A percentile compares a stretch with the other conserved stretches of the same genome.
phyloP scores from a whole-genome alignment of 192 early-diverging fungal species.

The Diversispora epigaea region DNA sequence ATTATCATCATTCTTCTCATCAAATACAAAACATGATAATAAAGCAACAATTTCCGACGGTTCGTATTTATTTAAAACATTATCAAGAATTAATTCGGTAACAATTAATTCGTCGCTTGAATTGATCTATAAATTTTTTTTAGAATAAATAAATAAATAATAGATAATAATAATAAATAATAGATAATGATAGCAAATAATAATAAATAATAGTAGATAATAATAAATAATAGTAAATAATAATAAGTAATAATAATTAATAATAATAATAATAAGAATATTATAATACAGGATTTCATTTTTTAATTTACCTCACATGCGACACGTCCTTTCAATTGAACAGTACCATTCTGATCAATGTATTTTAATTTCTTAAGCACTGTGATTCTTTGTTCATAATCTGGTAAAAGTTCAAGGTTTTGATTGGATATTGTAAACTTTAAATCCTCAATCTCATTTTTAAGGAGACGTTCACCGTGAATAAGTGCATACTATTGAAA shows the following conservation, averaged over 20 bases:
- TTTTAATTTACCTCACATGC: slow-evolving; percentile 76
- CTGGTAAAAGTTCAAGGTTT: slow-evolving; percentile 90
- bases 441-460: slow-evolving; percentile 71
- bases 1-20: slow-evolving; percentile 77
- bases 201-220: too few relatives aligned
- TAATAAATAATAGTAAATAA: slow-evolving; percentile 8
- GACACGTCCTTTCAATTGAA: slow-evolving; percentile 93
- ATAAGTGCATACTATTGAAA: slow-evolving; percentile 51
- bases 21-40: slow-evolving; percentile 92
- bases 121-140: slow-evolving; percentile 65
- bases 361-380: slow-evolving; percentile 82
- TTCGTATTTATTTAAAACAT: slow-evolving; percentile 84
- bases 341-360: slow-evolving; percentile 80
- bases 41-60: slow-evolving; percentile 93
- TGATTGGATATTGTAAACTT: slow-evolving; percentile 81
- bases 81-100: slow-evolving; percentile 93
- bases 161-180: neutral
- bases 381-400: slow-evolving; percentile 84
- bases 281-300: neutral
- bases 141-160: neutral
- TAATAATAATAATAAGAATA: neutral
- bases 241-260: too few relatives aligned
- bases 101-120: slow-evolving; percentile 92
- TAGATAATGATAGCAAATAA: too few relatives aligned
- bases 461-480: slow-evolving; percentile 59